Evolutionary conservation across 495 filamentous ascomycete species (phyloP).

Genomic region (Paragyromitra xinjiangensis): DNA sequence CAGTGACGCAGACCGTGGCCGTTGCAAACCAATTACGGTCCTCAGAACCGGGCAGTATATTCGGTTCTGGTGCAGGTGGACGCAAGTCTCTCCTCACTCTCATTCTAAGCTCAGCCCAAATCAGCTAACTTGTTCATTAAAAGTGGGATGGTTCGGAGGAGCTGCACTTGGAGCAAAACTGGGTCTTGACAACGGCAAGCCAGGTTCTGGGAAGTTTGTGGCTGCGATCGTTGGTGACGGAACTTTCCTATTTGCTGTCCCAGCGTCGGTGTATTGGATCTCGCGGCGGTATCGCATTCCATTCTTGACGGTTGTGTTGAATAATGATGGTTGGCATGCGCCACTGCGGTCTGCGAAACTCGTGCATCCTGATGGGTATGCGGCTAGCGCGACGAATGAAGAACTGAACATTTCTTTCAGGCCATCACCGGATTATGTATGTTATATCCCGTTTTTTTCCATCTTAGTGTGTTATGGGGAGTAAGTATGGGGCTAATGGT

Average conservation of each 20-base stretch:
- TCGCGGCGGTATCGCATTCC: constrained; percentile 84
- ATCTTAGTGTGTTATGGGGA: not conserved
- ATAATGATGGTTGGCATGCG: constrained; percentile 96
- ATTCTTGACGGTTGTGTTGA: constrained; percentile 87
- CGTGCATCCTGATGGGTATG: constrained; percentile 83
- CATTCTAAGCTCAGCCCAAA: not conserved
- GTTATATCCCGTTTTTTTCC: not conserved
- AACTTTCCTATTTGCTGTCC: constrained; percentile 87
- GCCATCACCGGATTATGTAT: constrained; percentile 80
- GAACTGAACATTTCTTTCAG: constrained; percentile 91
- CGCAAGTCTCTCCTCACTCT: constrained; percentile 49
- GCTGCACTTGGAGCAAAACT: constrained; percentile 88
- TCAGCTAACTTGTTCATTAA: constrained; percentile 11
- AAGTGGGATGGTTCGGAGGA: constrained; percentile 91
- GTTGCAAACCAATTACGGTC: constrained; percentile 85
- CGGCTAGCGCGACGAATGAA: constrained; percentile 78
- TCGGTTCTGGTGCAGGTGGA: constrained; percentile 94
- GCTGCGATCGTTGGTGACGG: constrained; percentile 94
- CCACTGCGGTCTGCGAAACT: constrained; percentile 77
- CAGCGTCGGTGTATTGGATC: constrained; percentile 94
- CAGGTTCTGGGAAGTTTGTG: constrained; percentile 77
- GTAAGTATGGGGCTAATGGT: constrained; percentile 4
- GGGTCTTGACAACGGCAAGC: constrained; percentile 70
- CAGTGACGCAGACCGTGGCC: constrained; percentile 81
- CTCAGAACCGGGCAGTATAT: constrained; percentile 79